These are phyloP conservation scores for Clarireedia paspali DNA, from an alignment of 2,329 filamentous ascomycete species.

Conservation along the genomic window DNA sequence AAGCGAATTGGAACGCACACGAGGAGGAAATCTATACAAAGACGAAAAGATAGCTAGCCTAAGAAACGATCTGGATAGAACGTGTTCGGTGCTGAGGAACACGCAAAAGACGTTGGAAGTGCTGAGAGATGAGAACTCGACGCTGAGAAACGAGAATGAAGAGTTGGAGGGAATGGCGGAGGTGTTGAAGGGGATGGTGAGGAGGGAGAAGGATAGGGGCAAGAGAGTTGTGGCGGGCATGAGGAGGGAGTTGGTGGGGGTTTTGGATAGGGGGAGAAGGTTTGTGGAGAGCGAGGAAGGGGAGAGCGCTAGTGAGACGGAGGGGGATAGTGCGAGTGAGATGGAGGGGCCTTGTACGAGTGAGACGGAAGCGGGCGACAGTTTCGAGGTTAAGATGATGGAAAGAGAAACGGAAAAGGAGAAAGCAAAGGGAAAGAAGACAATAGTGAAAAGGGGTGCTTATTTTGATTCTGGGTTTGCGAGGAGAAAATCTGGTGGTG, in stretches of 20 bases:
- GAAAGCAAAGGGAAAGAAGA: background rate
- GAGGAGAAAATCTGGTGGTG: constrained; percentile 26
- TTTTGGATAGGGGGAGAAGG: constrained; percentile 39
- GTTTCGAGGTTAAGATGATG: too few relatives aligned
- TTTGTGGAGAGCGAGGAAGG: constrained; percentile 30
- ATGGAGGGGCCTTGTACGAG: background rate
- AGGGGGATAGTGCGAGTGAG: background rate
- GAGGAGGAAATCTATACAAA: constrained; percentile 40
- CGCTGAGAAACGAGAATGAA: constrained; percentile 19
- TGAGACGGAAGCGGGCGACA: constrained; percentile 1
- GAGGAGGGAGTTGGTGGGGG: constrained; percentile 43
- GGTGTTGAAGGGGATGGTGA: constrained; percentile 26
- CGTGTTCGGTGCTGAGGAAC: constrained; percentile 35
- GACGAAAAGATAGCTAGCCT: constrained; percentile 45
- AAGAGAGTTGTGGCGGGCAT: constrained; percentile 43
- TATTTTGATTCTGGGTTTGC: constrained; percentile 18
- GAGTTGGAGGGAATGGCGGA: constrained; percentile 18
- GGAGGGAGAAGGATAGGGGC: constrained; percentile 39
- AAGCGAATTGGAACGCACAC: constrained; percentile 24
- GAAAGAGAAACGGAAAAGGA: background rate
- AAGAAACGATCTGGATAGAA: constrained; percentile 39
- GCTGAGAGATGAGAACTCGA: background rate
- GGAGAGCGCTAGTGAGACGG: background rate
- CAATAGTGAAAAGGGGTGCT: constrained; percentile 15
- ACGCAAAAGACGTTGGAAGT: constrained; percentile 1